Base-by-base conservation (phyloP, 1,284 basidiomycete species). In the Trichosporon sp. region DNA sequence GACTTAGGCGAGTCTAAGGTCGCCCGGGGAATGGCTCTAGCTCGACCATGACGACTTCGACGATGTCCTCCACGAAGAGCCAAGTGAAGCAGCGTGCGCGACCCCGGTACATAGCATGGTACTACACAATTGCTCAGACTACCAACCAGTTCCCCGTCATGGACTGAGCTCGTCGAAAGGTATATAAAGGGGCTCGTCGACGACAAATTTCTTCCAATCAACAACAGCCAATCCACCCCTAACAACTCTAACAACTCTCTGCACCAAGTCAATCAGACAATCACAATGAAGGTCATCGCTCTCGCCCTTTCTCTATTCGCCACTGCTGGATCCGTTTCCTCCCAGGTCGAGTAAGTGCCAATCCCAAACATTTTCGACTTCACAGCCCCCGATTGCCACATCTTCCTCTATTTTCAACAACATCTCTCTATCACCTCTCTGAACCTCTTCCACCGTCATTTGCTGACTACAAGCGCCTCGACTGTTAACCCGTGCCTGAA, bases 301-400 rank as follows among this genome's bases (percentile, higher is more conserved):
- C 21, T 59, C 26, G 21, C 26, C 11, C 54, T 59, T 8, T 11
- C 54, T 14, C 26, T 59, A 2, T 59, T 59, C 54, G 26, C 54
- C 12, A 26, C 54, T 14, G 43, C 43, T 46, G 43, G 43, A 10
- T 59, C 54, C 5, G 54, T 31, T 14, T 32, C 54, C 21, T 31
- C 54, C 26, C 54, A 59, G 54, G 54, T 59, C 11, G 54, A 59
- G 54, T 59, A 32, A 59, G 54, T 59, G 26, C 32, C 54, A 51
- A 21, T 21, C 5, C 10, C 48, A 21, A 10, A 7, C 37, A 10
- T 7, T 38, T 38, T 10, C 10, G 37, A 38, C 26, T 38, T 38
- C 10, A 10, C 7, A 10, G 5, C 37, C 37, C 7, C 37, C 37
- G 10, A 6, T 10, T 38, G 37, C 37, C 37, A 38, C 37, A 38